These are phyloP conservation scores for Diplosphaera chodatii DNA, from an alignment of 139 green algal genomes.

Conservation along the genomic window DNA sequence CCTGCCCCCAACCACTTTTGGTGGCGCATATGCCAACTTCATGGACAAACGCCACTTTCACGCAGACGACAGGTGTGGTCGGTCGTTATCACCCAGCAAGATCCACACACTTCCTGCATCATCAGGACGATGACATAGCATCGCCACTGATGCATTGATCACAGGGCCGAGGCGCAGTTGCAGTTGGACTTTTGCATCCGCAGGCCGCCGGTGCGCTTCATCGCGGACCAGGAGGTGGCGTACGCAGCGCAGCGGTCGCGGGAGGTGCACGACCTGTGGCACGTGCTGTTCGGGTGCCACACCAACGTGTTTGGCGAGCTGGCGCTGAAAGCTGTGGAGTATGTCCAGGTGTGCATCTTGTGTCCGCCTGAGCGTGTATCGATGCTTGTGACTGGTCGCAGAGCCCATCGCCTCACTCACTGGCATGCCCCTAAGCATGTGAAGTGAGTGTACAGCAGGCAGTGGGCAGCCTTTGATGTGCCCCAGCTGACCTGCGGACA, in stretches of 20 bases:
- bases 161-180: too few species aligned
- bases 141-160: too few species aligned
- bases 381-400: too few species aligned
- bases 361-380: not conserved
- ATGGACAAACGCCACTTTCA: slow-evolving; percentile 79
- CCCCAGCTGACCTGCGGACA: too few species aligned
- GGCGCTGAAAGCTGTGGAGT: slow-evolving; percentile 91
- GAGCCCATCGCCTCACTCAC: too few species aligned
- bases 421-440: too few species aligned
- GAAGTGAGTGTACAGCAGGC: too few species aligned
- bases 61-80: slow-evolving; percentile 57
- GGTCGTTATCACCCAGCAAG: not conserved
- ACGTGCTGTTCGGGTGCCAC: slow-evolving; percentile 88
- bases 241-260: slow-evolving; percentile 76
- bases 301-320: slow-evolving; percentile 93
- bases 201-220: slow-evolving; percentile 77
- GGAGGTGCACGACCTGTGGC: slow-evolving; percentile 95
- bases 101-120: too few species aligned
- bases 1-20: slow-evolving; percentile 71
- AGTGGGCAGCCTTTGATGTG: too few species aligned
- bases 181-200: not conserved
- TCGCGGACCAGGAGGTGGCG: slow-evolving; percentile 90
- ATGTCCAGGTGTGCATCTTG: slow-evolving; percentile 63
- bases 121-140: too few species aligned
- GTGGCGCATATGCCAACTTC: slow-evolving; percentile 81